Base-by-base conservation (phyloP, 495 filamentous ascomycete genomes). In the Parathielavia appendiculata region DNA sequence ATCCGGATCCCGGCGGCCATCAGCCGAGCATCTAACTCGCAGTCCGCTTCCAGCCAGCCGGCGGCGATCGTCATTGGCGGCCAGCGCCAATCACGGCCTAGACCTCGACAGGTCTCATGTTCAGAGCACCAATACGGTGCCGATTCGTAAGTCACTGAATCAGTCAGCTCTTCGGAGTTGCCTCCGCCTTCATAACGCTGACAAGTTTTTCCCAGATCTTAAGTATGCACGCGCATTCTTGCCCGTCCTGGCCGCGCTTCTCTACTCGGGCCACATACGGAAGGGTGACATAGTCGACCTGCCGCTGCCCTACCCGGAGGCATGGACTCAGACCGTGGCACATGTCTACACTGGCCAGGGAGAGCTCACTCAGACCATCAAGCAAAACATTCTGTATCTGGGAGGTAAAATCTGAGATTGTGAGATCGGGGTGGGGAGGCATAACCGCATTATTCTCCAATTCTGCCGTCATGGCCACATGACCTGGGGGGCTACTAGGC, bases 201-300 rank as follows among this genome's bases (percentile, higher is more conserved):
- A 58, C 46, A 23, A 23, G 19, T 16, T 32, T 4, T 19, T 8
- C 36, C 19, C 48, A 83, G 81, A 83, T 52, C 63, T 76, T 2
- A 68, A 72, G 36, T 81, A 83, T 59, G 79, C 78, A 0, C 69
- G 73, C 0, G 71, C 74, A 5, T 71, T 70, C 53, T 69, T 82
- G 6, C 82, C 82, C 8, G 69, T 80, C 1, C 64, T 85, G 1
- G 80, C 74, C 1, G 72, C 75, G 5, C 62, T 83, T n/a, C 70
- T 85, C 43, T 67, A 75, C 34, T 79, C 76, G 1, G 74, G 76
- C 22, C 74, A 77, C 63, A 70, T 84, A 17, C 66, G 66, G 36
- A 72, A 71, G 26, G 74, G 77, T 30, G 81, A 84, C 55, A 66
- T 75, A 1, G 68, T 85, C 38, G 79, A 85, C 48, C 69, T 85